Base-by-base conservation (phyloP, 129 eudicot species). In the Deinandra increscens region DNA sequence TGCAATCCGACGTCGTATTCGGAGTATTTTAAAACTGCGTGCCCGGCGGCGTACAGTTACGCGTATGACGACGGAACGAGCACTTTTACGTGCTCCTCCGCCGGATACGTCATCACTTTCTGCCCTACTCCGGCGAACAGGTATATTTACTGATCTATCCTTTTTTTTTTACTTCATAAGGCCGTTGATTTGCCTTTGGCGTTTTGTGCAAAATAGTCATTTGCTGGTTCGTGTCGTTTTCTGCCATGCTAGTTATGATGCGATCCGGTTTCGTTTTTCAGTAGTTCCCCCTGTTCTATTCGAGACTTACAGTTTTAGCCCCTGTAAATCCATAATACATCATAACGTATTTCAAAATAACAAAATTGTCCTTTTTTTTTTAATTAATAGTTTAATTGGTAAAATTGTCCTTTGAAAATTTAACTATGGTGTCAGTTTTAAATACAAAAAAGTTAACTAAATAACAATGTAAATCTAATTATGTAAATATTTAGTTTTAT, bases 21-120 rank as follows among this genome's bases (percentile, higher is more conserved):
- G 13, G 53, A 76, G 88, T 80, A 64, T n/a, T 91, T 91, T 39
- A 91, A 91, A 75, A 71, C 43, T 14, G 84, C 93, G 12, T 91
- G 97, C 72, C 96, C 96, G 22, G 72, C 72, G 42, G 94, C 96
- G 9, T 88, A 86, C 51, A 91, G 98, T 69, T 91, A 91, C 31
- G 96, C 98, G 0, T 88, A 85, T 14, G 98, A 91, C 44, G 91
- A 86, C 44, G 89, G 87, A 9, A 84, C 82, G 26, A 88, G 98
- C 69, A 88, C 96, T 1, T 91, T 88, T 67, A 91, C 95, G 0
- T 91, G 98, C 14, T 75, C 79, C 38, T 67, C 78, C 14, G 91
- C 89, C 1, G 79, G 84, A 41, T 91, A 88, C 12, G 78, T 81
- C 74, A 72, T 91, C 81, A 86, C 87, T 2, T 91, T 91, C 66